phyloP scores from a whole-genome alignment of 768 basidiomycete genomes.

The Rhodotorula taiwanensis region DNA sequence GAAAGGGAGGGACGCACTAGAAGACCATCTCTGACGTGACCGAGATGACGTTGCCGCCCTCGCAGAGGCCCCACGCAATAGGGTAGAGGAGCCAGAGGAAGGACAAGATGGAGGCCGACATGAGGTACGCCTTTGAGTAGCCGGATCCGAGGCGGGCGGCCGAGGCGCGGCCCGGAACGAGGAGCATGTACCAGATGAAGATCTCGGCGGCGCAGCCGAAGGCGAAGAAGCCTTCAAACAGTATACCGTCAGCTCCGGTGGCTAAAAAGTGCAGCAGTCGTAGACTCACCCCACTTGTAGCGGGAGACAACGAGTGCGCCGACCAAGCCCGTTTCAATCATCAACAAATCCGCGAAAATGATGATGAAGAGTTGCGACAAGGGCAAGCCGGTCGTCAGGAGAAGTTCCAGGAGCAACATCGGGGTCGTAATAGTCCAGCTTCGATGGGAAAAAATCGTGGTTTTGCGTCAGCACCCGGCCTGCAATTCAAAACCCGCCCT shows the following conservation, averaged over 20 bases:
- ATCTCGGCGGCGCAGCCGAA: conserved; percentile 52
- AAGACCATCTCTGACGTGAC: conserved; percentile 53
- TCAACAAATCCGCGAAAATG: conserved; percentile 48
- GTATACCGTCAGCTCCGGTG: too few species aligned
- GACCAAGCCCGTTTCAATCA: conserved; percentile 51
- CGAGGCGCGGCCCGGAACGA: conserved; percentile 38
- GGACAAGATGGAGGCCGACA: conserved; percentile 50
- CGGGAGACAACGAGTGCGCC: conserved; percentile 52
- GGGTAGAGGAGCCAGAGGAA: conserved; percentile 57
- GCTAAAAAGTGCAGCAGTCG: too few species aligned
- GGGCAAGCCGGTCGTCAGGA: conserved; percentile 52
- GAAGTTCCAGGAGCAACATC: conserved; percentile 50
- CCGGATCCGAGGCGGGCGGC: conserved; percentile 40
- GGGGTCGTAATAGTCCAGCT: conserved; percentile 50
- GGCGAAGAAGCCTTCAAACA: conserved; percentile 45
- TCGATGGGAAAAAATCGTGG: too few species aligned
- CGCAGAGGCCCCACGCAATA: conserved; percentile 55
- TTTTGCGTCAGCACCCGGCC: too few species aligned
- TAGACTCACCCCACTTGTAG: conserved; percentile 53
- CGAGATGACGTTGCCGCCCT: conserved; percentile 51
- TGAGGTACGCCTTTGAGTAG: conserved; percentile 39
- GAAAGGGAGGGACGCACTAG: too few species aligned
- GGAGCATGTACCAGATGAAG: conserved; percentile 51
- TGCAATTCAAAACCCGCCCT: too few species aligned
- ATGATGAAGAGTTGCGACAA: conserved; percentile 52